Percentiles rank a stretch among this genome's conserved stretches.
Evolutionary conservation across 1,139 yeast species (phyloP).

Genomic region (Scheffersomyces lignicola): DNA sequence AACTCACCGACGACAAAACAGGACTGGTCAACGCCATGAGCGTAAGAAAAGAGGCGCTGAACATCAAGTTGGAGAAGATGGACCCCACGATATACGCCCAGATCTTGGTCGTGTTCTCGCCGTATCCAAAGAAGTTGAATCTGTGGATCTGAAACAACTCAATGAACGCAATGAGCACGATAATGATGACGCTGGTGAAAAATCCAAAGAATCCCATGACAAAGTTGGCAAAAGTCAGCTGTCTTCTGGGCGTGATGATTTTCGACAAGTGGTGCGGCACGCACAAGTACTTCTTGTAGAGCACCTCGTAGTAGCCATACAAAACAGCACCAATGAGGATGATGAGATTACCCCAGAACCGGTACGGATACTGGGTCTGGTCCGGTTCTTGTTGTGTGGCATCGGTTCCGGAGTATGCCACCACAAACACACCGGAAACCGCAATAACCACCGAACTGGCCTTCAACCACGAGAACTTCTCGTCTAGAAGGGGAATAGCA

Average conservation of each 20-base stretch:
- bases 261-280: slow-evolving; percentile 59
- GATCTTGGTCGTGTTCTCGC: slow-evolving; percentile 33
- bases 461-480: slow-evolving; percentile 65
- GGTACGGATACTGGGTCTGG: slow-evolving; percentile 49
- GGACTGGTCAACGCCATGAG: slow-evolving; percentile 86
- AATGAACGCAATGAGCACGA: slow-evolving; percentile 49
- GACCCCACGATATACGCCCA: slow-evolving; percentile 52
- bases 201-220: slow-evolving; percentile 58
- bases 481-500: slow-evolving; percentile 73
- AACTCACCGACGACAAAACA: slow-evolving; percentile 79
- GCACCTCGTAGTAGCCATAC: slow-evolving; percentile 83
- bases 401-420: slow-evolving; percentile 71
- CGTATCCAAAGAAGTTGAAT: slow-evolving; percentile 55
- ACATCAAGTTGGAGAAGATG: slow-evolving; percentile 61
- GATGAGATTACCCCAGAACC: slow-evolving; percentile 69
- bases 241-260: slow-evolving; percentile 48
- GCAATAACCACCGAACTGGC: slow-evolving; percentile 71
- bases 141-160: slow-evolving; percentile 58
- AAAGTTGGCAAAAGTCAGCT: slow-evolving; percentile 48
- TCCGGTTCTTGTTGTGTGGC: slow-evolving; percentile 16
- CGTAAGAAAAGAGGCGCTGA: slow-evolving; percentile 72
- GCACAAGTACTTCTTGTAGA: slow-evolving; percentile 74
- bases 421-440: slow-evolving; percentile 71
- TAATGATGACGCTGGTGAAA: slow-evolving; percentile 52
- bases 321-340: slow-evolving; percentile 78